Evolutionary conservation across 768 basidiomycete species (phyloP).

Genomic region (Gymnopilus junonius): DNA sequence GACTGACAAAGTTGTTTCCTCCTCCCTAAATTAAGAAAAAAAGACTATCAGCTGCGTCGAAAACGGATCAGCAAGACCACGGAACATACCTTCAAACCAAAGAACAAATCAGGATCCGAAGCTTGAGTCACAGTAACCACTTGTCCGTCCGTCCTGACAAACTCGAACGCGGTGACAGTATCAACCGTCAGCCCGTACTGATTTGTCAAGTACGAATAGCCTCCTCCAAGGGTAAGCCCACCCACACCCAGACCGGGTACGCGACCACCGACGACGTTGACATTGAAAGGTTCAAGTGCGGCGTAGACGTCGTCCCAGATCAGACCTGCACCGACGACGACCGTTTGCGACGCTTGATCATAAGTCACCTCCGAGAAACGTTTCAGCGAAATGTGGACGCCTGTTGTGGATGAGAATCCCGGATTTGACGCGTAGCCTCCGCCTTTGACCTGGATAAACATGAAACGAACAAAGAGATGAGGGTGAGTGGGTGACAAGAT

Average conservation of each 20-base stretch:
- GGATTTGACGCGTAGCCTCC: constrained; percentile 61
- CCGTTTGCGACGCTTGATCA: constrained; percentile 41
- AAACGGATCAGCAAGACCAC: not conserved
- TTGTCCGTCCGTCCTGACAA: constrained; percentile 59
- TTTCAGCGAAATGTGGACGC: constrained; percentile 61
- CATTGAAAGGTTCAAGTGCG: constrained; percentile 48
- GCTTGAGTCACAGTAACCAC: constrained; percentile 38
- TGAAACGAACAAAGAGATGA: too few species aligned
- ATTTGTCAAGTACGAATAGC: constrained; percentile 69
- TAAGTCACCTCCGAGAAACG: constrained; percentile 52
- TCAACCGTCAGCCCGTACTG: constrained; percentile 63
- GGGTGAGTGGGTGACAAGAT: too few species aligned
- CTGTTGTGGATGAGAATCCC: constrained; percentile 61
- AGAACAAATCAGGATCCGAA: constrained; percentile 44
- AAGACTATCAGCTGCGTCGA: not conserved
- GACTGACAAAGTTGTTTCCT: constrained; percentile 55
- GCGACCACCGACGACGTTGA: constrained; percentile 62
- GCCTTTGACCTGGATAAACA: constrained; percentile 60
- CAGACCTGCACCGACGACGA: constrained; percentile 46
- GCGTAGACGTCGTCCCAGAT: constrained; percentile 70
- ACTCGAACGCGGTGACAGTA: constrained; percentile 53
- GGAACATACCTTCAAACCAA: constrained; percentile 42
- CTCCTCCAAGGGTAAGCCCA: constrained; percentile 64
- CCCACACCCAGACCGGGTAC: constrained; percentile 63
- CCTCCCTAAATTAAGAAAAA: constrained; percentile 48